These are phyloP conservation scores for Austroboletus olivaceoglutinosus DNA, from an alignment of 1,284 basidiomycete genomes.

Conservation along the genomic window DNA sequence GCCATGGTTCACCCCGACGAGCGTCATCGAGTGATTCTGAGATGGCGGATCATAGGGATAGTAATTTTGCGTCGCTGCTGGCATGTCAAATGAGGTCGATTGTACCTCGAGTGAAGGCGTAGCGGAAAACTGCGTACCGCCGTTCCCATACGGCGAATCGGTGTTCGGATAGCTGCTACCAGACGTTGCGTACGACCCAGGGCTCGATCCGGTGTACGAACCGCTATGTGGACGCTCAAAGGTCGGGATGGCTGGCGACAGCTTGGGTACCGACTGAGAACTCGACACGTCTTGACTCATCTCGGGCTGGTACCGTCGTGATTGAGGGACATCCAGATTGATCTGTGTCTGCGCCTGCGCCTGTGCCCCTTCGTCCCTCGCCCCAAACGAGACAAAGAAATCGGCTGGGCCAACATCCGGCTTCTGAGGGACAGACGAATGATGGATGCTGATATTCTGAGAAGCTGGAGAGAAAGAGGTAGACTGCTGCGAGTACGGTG, in stretches of 20 bases:
- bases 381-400: slow-evolving; percentile 24
- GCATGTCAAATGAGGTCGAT: slow-evolving; percentile 21
- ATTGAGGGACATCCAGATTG: slow-evolving; percentile 18
- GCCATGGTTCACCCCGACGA: slow-evolving; percentile 16
- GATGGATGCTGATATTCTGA: slow-evolving; percentile 4
- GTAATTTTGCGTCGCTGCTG: slow-evolving; percentile 16
- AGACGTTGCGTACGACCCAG: slow-evolving; percentile 25
- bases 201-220: slow-evolving; percentile 24
- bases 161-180: slow-evolving; percentile 28
- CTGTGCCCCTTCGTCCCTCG: slow-evolving; percentile 17
- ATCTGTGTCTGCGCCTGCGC: slow-evolving; percentile 9
- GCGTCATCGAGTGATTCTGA: slow-evolving; percentile 19
- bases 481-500: slow-evolving; percentile 15
- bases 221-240: slow-evolving; percentile 27
- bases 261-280: slow-evolving; percentile 13
- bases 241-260: slow-evolving; percentile 1
- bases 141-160: slow-evolving; percentile 26
- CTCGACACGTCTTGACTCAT: slow-evolving; percentile 12
- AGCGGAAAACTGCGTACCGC: slow-evolving; percentile 16
- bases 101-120: slow-evolving; percentile 23
- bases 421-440: slow-evolving; percentile 14
- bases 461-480: slow-evolving; percentile 8
- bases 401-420: slow-evolving; percentile 19
- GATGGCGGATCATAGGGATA: slow-evolving; percentile 22
- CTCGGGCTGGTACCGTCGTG: slow-evolving; percentile 19